Base-by-base conservation (phyloP, 164 flowering plant genomes). In the Sedum album region DNA sequence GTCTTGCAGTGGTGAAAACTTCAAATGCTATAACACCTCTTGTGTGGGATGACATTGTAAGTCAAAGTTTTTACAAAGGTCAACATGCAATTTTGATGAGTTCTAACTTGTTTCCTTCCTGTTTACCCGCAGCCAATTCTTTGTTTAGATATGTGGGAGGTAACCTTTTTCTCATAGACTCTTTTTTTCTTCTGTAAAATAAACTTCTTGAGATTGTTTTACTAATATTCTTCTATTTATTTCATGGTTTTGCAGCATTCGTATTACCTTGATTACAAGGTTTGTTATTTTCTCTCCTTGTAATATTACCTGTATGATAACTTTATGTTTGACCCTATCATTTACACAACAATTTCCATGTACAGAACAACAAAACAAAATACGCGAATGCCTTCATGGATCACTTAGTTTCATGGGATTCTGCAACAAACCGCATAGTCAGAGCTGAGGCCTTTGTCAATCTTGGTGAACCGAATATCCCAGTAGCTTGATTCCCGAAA, bases 131-230 rank as follows among this genome's bases (percentile, higher is more conserved):
- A 94, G 99, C 99, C 97, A 14, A 81, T 94, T 60, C 76, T 87
- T 75, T 42, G 80, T 76, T 76, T 93, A 78, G 97, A 91, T 76
- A 69, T 89, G 88, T 93, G 97, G 98, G 98, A 93, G 88, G 98
- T 93, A 79, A 68, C 28, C 62, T 26, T 26, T 7, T 26, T 13
- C 33, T 28, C 31, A 28, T 57, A 0, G 0, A 66, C 38, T 35
- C 66, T 36, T 46, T 44, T 35, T 5, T 28, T 23, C 30, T 53
- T 60, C 25, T 25, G n/a, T 18, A 46, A 61, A 51, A 41, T 20
- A 60, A 46, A 30, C 39, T 6, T 15, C 2, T 67, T 1, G 39
- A 49, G 18, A 31, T 26, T 20, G 60, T 35, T 31, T 9, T 53
- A 11, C 38, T 13, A 10, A 69, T 48, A 68, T 48, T 30, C 11